Evolutionary conservation across 2,329 filamentous ascomycete species (phyloP).

Genomic region (Capronia epimyces): DNA sequence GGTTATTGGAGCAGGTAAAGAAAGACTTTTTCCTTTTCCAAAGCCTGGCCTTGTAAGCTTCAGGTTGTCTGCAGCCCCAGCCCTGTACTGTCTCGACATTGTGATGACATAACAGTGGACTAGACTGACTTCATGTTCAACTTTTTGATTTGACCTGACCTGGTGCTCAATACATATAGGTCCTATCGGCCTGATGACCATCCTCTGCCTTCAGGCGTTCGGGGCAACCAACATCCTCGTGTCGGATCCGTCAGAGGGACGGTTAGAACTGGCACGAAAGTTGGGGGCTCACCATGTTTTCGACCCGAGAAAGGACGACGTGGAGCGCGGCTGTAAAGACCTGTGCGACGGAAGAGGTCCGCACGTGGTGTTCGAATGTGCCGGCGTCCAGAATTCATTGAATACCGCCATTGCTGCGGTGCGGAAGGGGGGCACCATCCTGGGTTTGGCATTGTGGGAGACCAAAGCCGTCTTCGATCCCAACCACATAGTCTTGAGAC

Average conservation of each 20-base stretch:
- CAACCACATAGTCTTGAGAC: background rate
- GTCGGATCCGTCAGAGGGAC: slow-evolving; percentile 42
- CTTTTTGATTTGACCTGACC: too few species aligned
- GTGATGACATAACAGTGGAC: too few species aligned
- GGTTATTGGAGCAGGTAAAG: slow-evolving; percentile 45
- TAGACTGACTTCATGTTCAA: too few species aligned
- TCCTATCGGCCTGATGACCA: slow-evolving; percentile 48
- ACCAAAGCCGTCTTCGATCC: background rate
- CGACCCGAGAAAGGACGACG: background rate
- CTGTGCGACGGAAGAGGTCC: background rate
- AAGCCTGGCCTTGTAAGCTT: too few species aligned
- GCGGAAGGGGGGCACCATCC: background rate
- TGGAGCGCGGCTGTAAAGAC: background rate
- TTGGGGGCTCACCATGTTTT: background rate
- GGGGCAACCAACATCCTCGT: slow-evolving; percentile 46
- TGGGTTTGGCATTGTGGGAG: background rate
- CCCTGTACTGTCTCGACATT: too few species aligned
- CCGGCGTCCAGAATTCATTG: background rate
- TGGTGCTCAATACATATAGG: too few species aligned
- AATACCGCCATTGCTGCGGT: background rate
- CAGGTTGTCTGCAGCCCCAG: too few species aligned
- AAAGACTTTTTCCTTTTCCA: too few species aligned
- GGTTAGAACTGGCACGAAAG: background rate
- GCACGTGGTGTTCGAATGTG: background rate
- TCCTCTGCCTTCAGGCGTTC: slow-evolving; percentile 42